phyloP scores from a whole-genome alignment of 2,329 filamentous ascomycete genomes.

The Trichoderma breve region DNA sequence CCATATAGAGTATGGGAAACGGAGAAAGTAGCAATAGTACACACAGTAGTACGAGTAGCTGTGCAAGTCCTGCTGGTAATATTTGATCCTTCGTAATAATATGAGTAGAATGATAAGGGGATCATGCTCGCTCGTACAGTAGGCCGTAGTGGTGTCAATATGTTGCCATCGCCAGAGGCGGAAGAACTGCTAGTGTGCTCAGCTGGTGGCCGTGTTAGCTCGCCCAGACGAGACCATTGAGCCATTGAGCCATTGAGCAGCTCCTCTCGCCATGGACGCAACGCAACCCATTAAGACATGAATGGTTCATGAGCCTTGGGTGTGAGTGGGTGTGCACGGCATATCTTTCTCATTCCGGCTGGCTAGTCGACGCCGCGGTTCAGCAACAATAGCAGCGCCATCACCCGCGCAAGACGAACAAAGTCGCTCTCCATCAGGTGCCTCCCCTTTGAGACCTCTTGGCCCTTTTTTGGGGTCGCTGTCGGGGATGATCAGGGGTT shows the following conservation, averaged over 20 bases:
- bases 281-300: not conserved
- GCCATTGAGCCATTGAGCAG: not conserved
- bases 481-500: slow-evolving; percentile 20
- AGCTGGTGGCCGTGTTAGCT: not conserved
- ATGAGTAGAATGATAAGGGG: not conserved
- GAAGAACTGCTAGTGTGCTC: not conserved
- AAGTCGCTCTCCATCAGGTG: slow-evolving; percentile 3
- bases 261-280: not conserved
- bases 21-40: not conserved
- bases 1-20: not conserved
- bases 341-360: not conserved
- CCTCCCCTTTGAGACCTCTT: not conserved
- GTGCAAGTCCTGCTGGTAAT: not conserved
- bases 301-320: slow-evolving; percentile 2
- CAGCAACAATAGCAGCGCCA: not conserved
- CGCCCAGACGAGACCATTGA: not conserved
- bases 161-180: not conserved
- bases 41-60: not conserved
- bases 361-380: not conserved
- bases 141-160: not conserved
- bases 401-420: not conserved
- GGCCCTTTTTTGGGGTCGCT: not conserved
- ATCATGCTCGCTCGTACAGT: not conserved
- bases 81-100: not conserved
- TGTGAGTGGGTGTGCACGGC: slow-evolving; percentile 12